Conservation (phyloP, 2,329 filamentous ascomycete species). For the Colletotrichum orbiculare region DNA sequence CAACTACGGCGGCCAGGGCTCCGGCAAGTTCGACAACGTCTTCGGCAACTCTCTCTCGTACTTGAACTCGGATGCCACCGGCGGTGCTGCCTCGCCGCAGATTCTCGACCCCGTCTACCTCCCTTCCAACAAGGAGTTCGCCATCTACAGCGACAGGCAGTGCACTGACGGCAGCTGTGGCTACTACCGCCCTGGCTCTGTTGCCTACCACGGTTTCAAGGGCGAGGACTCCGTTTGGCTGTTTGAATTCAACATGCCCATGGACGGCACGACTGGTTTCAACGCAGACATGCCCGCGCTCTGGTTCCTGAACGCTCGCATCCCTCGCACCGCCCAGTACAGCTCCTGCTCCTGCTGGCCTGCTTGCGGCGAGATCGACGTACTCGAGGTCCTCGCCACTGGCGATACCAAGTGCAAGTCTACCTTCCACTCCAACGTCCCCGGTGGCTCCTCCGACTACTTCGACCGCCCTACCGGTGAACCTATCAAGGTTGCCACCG, state of each 20-base stretch:
- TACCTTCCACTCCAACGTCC: constrained; percentile 73
- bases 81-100: constrained; percentile 51
- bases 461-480: constrained; percentile 71
- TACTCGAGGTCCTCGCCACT: constrained; percentile 75
- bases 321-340: constrained; percentile 78
- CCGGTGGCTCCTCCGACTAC: constrained; percentile 77
- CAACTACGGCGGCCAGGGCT: constrained; percentile 58
- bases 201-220: constrained; percentile 73
- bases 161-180: constrained; percentile 56
- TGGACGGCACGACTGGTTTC: constrained; percentile 61
- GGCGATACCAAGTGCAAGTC: constrained; percentile 76
- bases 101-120: constrained; percentile 53
- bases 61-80: constrained; percentile 54
- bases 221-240: constrained; percentile 74
- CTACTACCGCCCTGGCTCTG: constrained; percentile 53
- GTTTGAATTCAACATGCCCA: constrained; percentile 79
- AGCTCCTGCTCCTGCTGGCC: constrained; percentile 79
- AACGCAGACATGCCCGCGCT: constrained; percentile 77
- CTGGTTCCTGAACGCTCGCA: constrained; percentile 80
- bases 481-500: constrained; percentile 72
- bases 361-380: constrained; percentile 79
- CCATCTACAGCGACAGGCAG: constrained; percentile 57
- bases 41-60: constrained; percentile 61
- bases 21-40: constrained; percentile 54
- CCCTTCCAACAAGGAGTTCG: constrained; percentile 57